These are phyloP conservation scores for Linum tenue DNA, from an alignment of 345 rosid species.

Conservation along the genomic window DNA sequence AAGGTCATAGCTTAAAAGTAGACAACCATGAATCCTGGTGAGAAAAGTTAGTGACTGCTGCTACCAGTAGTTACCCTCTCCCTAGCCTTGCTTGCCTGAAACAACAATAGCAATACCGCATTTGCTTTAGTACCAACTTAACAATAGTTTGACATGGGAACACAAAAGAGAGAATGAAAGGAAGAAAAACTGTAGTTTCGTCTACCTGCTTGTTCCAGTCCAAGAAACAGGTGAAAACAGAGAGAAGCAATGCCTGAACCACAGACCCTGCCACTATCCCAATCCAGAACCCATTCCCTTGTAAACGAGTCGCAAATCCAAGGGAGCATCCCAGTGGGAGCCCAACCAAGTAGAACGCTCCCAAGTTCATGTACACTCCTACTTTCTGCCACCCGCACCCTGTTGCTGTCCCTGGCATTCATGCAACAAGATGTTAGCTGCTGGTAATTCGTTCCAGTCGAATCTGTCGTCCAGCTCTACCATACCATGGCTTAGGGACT, in stretches of 20 bases:
- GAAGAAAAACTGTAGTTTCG: not conserved
- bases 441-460: no score
- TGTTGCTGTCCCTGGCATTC: not conserved
- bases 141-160: no score
- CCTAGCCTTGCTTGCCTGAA: constrained; percentile 3
- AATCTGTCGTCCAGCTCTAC: not conserved
- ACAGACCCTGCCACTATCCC: not conserved
- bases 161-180: no score
- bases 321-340: not conserved
- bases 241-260: not conserved
- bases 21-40: no score
- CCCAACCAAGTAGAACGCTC: constrained; percentile 1
- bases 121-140: not conserved
- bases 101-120: not conserved
- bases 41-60: not conserved
- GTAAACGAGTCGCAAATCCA: not conserved
- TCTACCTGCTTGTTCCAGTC: constrained; percentile 1
- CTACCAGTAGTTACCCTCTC: not conserved
- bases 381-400: constrained; percentile 2
- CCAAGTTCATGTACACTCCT: not conserved
- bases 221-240: not conserved
- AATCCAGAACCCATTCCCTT: not conserved
- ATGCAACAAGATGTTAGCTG: not conserved
- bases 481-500: not conserved
- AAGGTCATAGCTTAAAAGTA: no score